A percentile compares a stretch with the other conserved stretches of the same genome.
Conservation (phyloP, 208 protist species). For the Blastocrithidia nonstop region DNA sequence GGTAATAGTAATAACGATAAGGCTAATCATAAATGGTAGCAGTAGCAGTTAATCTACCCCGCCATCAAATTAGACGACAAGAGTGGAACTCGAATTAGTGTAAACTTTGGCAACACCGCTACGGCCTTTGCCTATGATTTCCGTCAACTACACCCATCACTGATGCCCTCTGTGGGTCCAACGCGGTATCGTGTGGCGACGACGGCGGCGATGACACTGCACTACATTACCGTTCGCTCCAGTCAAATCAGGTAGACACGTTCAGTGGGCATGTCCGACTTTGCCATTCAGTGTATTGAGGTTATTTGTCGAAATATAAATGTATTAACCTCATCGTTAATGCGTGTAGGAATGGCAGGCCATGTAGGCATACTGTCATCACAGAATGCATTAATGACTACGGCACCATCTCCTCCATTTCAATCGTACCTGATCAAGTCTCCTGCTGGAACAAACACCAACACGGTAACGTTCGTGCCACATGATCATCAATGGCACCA, state of each 20-base stretch:
- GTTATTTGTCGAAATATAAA: slow-evolving; percentile 55
- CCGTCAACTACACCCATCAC: slow-evolving; percentile 51
- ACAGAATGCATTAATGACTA: too few relatives aligned
- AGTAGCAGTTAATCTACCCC: slow-evolving; percentile 27
- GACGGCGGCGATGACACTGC: slow-evolving; percentile 48
- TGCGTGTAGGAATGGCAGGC: slow-evolving; percentile 30
- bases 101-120: slow-evolving; percentile 68
- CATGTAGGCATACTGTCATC: too few relatives aligned
- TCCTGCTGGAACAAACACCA: too few relatives aligned
- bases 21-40: too few relatives aligned
- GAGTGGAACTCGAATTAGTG: slow-evolving; percentile 23
- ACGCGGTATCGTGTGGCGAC: slow-evolving; percentile 69
- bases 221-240: slow-evolving; percentile 56
- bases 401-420: too few relatives aligned
- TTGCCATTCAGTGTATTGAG: slow-evolving; percentile 50
- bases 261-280: slow-evolving; percentile 11
- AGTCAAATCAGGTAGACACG: slow-evolving; percentile 34
- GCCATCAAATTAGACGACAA: slow-evolving; percentile 44
- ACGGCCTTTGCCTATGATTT: slow-evolving; percentile 75
- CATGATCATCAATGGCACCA: too few relatives aligned
- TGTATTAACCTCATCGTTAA: slow-evolving; percentile 50
- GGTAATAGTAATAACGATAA: too few relatives aligned
- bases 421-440: too few relatives aligned
- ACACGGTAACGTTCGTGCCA: too few relatives aligned
- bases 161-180: slow-evolving; percentile 20